Base-by-base conservation (phyloP, 768 basidiomycete species). In the Trametes cingulata region DNA sequence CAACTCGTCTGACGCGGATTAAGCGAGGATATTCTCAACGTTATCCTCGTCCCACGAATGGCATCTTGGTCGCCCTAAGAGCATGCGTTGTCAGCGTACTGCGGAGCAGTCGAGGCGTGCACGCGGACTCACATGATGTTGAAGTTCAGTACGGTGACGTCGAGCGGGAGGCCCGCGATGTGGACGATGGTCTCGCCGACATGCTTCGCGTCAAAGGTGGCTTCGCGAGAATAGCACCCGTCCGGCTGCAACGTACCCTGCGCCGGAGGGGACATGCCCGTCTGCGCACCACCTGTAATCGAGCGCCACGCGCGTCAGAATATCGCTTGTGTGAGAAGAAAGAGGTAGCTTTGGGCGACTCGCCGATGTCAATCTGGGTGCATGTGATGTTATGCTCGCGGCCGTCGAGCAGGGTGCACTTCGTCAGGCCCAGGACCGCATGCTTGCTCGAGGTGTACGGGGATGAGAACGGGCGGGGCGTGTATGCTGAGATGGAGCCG, bases 281-380 rank as follows among this genome's bases (percentile, higher is more conserved):
- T 92, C 29, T 77, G 76, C 2, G 91, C 91, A 67, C 93, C 93
- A 6, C 87, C 88, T 89, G 62, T 13, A 20, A 2, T 33, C 17
- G 14, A 47, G 12, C 25, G 35, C 33, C 37, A 8, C 20, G 39
- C 9, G 14, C 14, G 39, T n/a, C 14, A 40, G 39, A 5, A 40
- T 14, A 13, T n/a, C 39, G 39, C 13, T 6, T 14, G 39, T 5
- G 25, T n/a, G 15, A 37, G 51, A 24, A 14, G 51, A 33, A 19
- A 20, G 36, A 24, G 37, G n/a, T 6, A n/a, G 20, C 10, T n/a
- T 43, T 4, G 36, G 33, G 19, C n/a, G 24, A 35, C 70, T 27
- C 46, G 85, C 91, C 92, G 47, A 94, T 90, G 70, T 94, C 92
- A 48, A 94, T 82, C 68, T 94, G 91, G 1, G 88, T 89, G 67